Base-by-base conservation (phyloP, 108 stramenopile species). In the Conticribra guillardii region DNA sequence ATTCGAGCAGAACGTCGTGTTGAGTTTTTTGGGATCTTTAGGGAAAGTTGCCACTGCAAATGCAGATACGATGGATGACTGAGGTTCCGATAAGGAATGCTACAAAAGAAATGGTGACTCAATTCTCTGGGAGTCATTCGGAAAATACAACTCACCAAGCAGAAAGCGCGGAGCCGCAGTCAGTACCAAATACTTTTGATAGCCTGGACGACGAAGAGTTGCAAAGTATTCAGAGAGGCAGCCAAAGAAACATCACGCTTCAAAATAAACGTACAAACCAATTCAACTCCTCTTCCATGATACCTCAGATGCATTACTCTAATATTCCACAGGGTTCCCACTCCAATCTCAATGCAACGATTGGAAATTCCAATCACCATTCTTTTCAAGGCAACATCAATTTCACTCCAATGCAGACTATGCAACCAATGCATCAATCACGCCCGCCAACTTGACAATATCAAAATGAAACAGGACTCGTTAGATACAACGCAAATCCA, bases 1-100 rank as follows among this genome's bases (percentile, higher is more conserved):
- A 15, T 17, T 29, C 32, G 30, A 56, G 19, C 28, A 1, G 30
- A 4, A 4, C 32, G 82, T 86, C 28, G 58, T 71, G 34, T 67
- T 86, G 69, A 84, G 64, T 53, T 51, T 75, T 22, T 41, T 79
- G 34, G 77, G 81, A 23, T 82, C 67, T 14, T 45, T 86, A 27
- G 58, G 61, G 11, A 67, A 58, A 31, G 74, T 86, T 51, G 64
- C 51, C n/a, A 71, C 85, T 17, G 76, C 77, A 5, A 60, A 69
- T 54, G 50, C 23, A 34, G 41, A 64, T 26, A 63, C 46, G 18
- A 50, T 86, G 65, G 72, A 79, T 29, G 59, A 71, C n/a, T n/a
- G n/a, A n/a, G 4, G 50, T 86, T 67, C 83, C 85, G 0, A 74
- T 86, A 27, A 74, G 79, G 63, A 56, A 70, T 50, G 50, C 69